Evolutionary conservation across 164 flowering plant genomes (phyloP), one percentile per base, ranked within the genome.

Genomic region (Magnolia kwangsiensis): DNA sequence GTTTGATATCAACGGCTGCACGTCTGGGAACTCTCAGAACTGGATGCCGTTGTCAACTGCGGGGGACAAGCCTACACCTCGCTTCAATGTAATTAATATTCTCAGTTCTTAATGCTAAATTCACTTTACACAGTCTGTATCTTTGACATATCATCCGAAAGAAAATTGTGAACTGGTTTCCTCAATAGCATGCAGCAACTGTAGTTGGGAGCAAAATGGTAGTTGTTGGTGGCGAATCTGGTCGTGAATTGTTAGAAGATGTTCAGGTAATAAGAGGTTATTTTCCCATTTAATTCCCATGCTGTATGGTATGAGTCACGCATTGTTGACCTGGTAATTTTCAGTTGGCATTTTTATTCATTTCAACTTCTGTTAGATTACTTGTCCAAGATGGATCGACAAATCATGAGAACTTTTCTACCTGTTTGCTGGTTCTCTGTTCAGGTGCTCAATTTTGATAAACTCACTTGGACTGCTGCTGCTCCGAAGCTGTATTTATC

Each of bases 151-250:
- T 11, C 5, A 13, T 67, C 61, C 8, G 14, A 31, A 31, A 67
- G 71, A 1, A 67, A 68, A 68, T 13, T 1, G 14, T 67, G 29
- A 68, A 51, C 37, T 51, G 69, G 29, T 51, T 73, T 21, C 23
- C 51, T 75, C 73, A 71, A 84, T 80, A 96, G 98, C 99, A 96
- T 86, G 99, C 98, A 72, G 96, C 98, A 50, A 86, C 98, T 81
- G 96, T 94, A 1, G 82, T 94, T 77, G 99, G 97, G 78, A 89
- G 90, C 88, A 96, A 94, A 84, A 96, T 96, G 99, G 83, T 96
- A 71, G 96, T 96, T 63, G 98, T 96, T 80, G 99, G 99, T 63
- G 99, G 99, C 76, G 99, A 96, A 86, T 87, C 97, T 77, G 91
- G 87, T 72, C 86, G 82, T 70, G 94, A 88, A 67, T 75, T 93